Conservation (phyloP, 2,329 filamentous ascomycete genomes). For the Chaetomium sp. region DNA sequence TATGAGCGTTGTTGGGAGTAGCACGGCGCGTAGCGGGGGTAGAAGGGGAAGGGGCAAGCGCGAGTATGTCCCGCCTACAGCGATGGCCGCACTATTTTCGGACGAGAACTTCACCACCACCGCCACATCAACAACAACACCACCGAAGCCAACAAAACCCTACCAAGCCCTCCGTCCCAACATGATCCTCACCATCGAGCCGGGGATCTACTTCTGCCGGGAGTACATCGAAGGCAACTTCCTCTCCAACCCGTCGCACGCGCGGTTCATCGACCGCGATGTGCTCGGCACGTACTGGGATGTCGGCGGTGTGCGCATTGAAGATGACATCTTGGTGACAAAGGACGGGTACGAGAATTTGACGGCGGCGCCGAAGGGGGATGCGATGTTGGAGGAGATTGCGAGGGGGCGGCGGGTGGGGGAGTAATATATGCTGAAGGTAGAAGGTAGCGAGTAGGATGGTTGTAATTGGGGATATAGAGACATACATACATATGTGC, state of each 20-base stretch:
- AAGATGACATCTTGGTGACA: constrained; percentile 82
- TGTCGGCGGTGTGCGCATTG: constrained; percentile 86
- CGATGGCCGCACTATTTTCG: background rate
- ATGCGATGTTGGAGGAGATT: constrained; percentile 56
- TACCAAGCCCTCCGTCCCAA: too few species aligned
- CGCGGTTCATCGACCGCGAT: constrained; percentile 57
- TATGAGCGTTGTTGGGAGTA: background rate
- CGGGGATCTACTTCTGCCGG: constrained; percentile 61
- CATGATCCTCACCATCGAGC: background rate
- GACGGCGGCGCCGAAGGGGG: constrained; percentile 70
- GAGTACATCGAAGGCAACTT: constrained; percentile 67
- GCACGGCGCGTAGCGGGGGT: background rate
- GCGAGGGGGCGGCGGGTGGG: constrained; percentile 37
- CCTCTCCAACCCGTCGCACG: constrained; percentile 51
- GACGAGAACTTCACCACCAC: too few species aligned
- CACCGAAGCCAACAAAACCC: too few species aligned
- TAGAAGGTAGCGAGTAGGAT: too few species aligned
- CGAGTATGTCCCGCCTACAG: background rate
- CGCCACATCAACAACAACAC: too few species aligned
- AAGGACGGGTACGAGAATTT: constrained; percentile 75
- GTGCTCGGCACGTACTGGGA: constrained; percentile 63
- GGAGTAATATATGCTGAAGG: background rate
- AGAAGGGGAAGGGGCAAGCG: background rate
- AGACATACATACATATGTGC: too few species aligned
- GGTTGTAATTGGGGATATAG: too few species aligned